Conservation (phyloP, 169 alveolate genomes). For the Plasmodium vivax region DNA sequence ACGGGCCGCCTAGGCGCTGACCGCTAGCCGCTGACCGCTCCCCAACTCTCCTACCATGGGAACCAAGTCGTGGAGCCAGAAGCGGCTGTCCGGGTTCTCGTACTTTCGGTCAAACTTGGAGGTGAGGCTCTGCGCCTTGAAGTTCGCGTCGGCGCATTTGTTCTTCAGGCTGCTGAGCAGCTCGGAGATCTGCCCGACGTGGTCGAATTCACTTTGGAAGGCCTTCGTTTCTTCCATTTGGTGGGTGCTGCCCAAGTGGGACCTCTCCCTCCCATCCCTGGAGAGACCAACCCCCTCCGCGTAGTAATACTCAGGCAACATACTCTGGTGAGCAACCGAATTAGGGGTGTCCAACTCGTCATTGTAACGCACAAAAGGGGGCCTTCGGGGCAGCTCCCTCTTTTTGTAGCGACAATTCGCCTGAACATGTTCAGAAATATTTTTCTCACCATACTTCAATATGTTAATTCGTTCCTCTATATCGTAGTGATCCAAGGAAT, state of each 20-base stretch:
- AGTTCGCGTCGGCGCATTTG: slow-evolving; percentile 56
- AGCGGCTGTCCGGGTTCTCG: slow-evolving; percentile 60
- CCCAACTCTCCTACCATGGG: slow-evolving; percentile 21
- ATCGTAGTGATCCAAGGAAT: slow-evolving; percentile 57
- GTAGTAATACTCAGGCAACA: slow-evolving; percentile 46
- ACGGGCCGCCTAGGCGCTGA: no score
- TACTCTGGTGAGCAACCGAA: not conserved
- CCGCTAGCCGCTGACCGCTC: not conserved
- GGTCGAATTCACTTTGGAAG: slow-evolving; percentile 14
- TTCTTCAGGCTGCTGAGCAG: slow-evolving; percentile 34
- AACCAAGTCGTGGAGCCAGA: slow-evolving; percentile 57
- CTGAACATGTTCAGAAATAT: slow-evolving; percentile 10
- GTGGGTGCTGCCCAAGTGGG: not conserved
- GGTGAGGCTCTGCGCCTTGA: slow-evolving; percentile 12
- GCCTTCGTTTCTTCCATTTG: not conserved
- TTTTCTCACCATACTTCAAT: slow-evolving; percentile 51
- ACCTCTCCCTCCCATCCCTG: not conserved
- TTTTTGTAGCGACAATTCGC: slow-evolving; percentile 15
- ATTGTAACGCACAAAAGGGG: slow-evolving; percentile 7
- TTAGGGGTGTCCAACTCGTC: slow-evolving; percentile 11
- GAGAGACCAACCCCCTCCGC: not conserved
- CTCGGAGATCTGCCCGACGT: slow-evolving; percentile 47
- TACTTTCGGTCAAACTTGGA: slow-evolving; percentile 28
- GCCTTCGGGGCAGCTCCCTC: not conserved
- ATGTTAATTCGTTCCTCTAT: slow-evolving; percentile 60